Evolutionary conservation across 768 basidiomycete species (phyloP).

Genomic region (Naematelia encephala): DNA sequence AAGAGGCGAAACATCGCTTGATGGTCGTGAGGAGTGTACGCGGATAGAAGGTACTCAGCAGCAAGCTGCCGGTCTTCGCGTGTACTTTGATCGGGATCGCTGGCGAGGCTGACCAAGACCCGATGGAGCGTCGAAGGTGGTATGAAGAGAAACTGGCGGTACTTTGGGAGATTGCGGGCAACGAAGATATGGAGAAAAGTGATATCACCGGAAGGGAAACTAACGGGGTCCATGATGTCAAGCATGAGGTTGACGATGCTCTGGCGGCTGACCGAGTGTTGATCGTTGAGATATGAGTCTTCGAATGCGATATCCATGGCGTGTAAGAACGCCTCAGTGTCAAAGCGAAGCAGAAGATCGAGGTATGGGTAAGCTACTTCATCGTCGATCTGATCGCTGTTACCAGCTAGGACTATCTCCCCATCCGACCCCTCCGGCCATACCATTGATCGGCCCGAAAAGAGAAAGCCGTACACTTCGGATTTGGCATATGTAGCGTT

Average conservation of each 20-base stretch:
- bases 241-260: constrained; percentile 78
- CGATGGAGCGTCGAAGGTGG: constrained; percentile 66
- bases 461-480: constrained; percentile 75
- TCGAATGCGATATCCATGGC: constrained; percentile 93
- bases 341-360: constrained; percentile 75
- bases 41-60: constrained; percentile 85
- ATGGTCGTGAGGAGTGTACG: constrained; percentile 77
- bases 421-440: constrained; percentile 75
- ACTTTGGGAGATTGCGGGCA: constrained; percentile 94
- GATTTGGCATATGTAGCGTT: constrained; percentile 69
- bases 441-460: constrained; percentile 70
- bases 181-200: constrained; percentile 94
- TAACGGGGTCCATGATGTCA: constrained; percentile 58
- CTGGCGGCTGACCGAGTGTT: constrained; percentile 67
- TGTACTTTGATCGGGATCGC: constrained; percentile 70
- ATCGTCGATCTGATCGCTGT: constrained; percentile 41
- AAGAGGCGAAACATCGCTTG: constrained; percentile 68
- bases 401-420: constrained; percentile 70
- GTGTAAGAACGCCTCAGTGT: constrained; percentile 90
- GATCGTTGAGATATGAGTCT: constrained; percentile 82
- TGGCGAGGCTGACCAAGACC: constrained; percentile 73
- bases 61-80: constrained; percentile 93
- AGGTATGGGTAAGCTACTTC: constrained; percentile 90
- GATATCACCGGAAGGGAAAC: constrained; percentile 54
- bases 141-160: constrained; percentile 72